Conservation (phyloP, 306 rosid species). For the Casuarina equisetifolia region DNA sequence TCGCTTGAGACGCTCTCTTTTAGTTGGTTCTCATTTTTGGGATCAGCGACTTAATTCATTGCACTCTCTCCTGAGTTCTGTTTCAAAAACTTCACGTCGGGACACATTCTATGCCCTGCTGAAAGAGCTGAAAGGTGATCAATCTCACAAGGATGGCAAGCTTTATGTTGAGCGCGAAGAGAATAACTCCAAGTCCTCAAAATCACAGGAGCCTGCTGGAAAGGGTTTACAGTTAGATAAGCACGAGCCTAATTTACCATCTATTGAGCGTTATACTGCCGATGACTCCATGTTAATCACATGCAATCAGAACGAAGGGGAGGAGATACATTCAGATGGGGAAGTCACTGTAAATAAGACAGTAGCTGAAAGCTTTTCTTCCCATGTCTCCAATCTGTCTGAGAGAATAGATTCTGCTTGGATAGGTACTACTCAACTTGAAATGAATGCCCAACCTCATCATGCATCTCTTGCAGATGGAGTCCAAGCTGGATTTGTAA, state of each 20-base stretch:
- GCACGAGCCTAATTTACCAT: constrained; percentile 27
- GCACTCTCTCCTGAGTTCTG: constrained; percentile 55
- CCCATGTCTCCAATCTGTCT: constrained; percentile 70
- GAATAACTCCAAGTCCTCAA: constrained; percentile 37
- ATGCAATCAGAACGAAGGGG: constrained; percentile 33
- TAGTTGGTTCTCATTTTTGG: constrained; percentile 83
- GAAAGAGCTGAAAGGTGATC: constrained; percentile 43
- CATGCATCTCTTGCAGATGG: constrained; percentile 33
- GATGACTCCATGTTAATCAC: constrained; percentile 31
- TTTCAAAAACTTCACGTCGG: constrained; percentile 41
- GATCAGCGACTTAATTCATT: constrained; percentile 72
- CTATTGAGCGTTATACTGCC: constrained; percentile 30
- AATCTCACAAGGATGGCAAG: constrained; percentile 40
- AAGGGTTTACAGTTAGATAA: constrained; percentile 33
- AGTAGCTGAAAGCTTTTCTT: constrained; percentile 33
- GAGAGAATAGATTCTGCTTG: constrained; percentile 95
- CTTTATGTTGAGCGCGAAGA: constrained; percentile 34
- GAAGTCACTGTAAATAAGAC: constrained; percentile 32
- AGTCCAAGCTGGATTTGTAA: constrained; percentile 33
- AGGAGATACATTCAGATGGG: constrained; percentile 48
- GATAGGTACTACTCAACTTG: constrained; percentile 75
- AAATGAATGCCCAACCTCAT: constrained; percentile 33
- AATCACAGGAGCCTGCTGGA: constrained; percentile 37
- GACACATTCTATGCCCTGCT: constrained; percentile 35
- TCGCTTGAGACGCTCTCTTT: constrained; percentile 75